Percentiles rank a stretch among this genome's conserved stretches.
These are phyloP conservation scores for Areca catechu DNA, from an alignment of 176 grass and related monocot species.

Conservation along the genomic window DNA sequence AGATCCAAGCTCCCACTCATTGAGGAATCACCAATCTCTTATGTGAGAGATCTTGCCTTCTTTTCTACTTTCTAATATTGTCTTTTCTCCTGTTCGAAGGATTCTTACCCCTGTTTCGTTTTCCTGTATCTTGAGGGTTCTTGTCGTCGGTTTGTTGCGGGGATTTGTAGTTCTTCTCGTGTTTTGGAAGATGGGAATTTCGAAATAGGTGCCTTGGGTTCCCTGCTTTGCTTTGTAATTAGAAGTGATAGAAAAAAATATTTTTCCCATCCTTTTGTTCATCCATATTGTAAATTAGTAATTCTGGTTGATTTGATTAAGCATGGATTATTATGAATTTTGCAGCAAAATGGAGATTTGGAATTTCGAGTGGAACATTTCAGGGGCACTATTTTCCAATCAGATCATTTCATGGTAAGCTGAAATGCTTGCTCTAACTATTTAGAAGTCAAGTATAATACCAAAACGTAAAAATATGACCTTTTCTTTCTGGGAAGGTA, in stretches of 20 bases:
- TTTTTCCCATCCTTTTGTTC: no score
- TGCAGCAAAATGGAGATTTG: slow-evolving; percentile 22
- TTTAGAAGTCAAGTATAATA: neutral
- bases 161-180: slow-evolving; percentile 28
- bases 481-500: neutral
- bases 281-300: no score
- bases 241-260: no score
- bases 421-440: neutral
- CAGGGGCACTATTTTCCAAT: slow-evolving; percentile 1
- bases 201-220: slow-evolving; percentile 6
- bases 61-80: neutral
- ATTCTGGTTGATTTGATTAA: no score
- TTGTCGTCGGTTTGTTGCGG: slow-evolving; percentile 20
- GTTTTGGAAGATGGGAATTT: slow-evolving; percentile 3
- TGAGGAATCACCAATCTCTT: slow-evolving; percentile 12
- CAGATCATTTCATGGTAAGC: slow-evolving; percentile 35
- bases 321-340: no score
- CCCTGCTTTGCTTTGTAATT: no score
- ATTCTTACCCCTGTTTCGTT: no score
- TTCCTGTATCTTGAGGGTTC: slow-evolving; percentile 8
- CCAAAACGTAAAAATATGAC: no score
- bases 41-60: slow-evolving; percentile 5
- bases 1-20: slow-evolving; percentile 5
- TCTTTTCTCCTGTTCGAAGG: neutral
- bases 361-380: slow-evolving; percentile 4